These are phyloP conservation scores for Paradendryphiella salina DNA, from an alignment of 2,329 filamentous ascomycete species.

Conservation along the genomic window DNA sequence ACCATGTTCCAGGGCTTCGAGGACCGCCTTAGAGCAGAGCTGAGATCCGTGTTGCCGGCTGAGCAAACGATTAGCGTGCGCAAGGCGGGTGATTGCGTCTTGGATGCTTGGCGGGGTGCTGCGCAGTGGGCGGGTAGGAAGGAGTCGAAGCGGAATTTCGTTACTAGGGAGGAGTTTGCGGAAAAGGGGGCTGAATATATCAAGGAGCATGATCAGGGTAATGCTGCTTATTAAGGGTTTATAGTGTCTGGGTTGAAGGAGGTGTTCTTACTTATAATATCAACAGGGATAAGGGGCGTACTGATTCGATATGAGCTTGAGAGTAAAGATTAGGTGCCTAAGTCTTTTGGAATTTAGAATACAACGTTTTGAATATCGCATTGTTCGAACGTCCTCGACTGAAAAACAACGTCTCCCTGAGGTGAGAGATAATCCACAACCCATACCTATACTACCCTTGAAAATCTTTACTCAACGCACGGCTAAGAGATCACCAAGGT, in stretches of 20 bases:
- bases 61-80: conserved; percentile 70
- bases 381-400: too few species aligned
- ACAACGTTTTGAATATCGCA: too few species aligned
- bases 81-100: conserved; percentile 71
- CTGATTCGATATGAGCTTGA: background rate
- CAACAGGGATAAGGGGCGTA: background rate
- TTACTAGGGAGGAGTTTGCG: conserved; percentile 79
- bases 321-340: too few species aligned
- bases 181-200: conserved; percentile 95
- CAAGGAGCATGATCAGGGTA: conserved; percentile 64
- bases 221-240: conserved; percentile 33
- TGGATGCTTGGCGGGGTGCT: conserved; percentile 93
- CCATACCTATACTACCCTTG: too few species aligned
- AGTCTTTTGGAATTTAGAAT: too few species aligned
- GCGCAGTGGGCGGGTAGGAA: conserved; percentile 75
- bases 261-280: background rate
- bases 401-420: too few species aligned
- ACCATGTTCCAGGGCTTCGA: conserved; percentile 86
- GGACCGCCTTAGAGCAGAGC: conserved; percentile 71
- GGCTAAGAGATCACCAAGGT: too few species aligned
- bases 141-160: conserved; percentile 64
- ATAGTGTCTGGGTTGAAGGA: background rate
- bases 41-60: conserved; percentile 73
- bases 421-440: too few species aligned
- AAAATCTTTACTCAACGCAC: too few species aligned